Conservation (phyloP, 2,329 filamentous ascomycete genomes). For the Fusarium chuoi region DNA sequence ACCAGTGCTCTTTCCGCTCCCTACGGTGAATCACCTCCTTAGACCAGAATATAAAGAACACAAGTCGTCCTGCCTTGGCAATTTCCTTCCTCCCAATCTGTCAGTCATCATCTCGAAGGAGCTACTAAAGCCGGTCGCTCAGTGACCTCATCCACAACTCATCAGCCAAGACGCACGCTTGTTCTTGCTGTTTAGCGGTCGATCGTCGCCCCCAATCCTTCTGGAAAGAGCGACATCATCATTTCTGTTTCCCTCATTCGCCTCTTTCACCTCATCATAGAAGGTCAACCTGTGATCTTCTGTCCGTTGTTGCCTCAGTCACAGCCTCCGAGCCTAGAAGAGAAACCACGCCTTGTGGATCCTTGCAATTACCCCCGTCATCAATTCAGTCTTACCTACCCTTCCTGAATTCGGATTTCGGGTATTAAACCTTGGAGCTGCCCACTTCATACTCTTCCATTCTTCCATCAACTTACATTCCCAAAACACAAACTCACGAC, state of each 20-base stretch:
- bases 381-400: slow-evolving; percentile 4
- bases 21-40: not conserved
- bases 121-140: slow-evolving; percentile 5
- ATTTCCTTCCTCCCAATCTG: not conserved
- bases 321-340: not conserved
- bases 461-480: not conserved
- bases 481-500: slow-evolving; percentile 1
- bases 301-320: not conserved
- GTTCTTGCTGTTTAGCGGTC: slow-evolving; percentile 17
- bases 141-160: slow-evolving; percentile 22
- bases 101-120: not conserved
- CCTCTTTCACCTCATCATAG: not conserved
- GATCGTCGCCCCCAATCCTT: slow-evolving; percentile 17
- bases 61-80: not conserved
- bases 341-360: slow-evolving; percentile 15
- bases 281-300: slow-evolving; percentile 2
- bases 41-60: not conserved
- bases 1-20: not conserved
- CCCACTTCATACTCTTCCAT: slow-evolving; percentile 16
- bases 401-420: slow-evolving; percentile 1
- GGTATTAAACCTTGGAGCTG: slow-evolving; percentile 29
- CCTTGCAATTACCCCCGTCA: slow-evolving; percentile 21
- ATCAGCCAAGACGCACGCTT: slow-evolving; percentile 11
- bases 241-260: slow-evolving; percentile 6
- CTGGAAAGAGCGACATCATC: slow-evolving; percentile 21